Conservation (phyloP, 108 stramenopile genomes). For the Epithemia pelagica region DNA sequence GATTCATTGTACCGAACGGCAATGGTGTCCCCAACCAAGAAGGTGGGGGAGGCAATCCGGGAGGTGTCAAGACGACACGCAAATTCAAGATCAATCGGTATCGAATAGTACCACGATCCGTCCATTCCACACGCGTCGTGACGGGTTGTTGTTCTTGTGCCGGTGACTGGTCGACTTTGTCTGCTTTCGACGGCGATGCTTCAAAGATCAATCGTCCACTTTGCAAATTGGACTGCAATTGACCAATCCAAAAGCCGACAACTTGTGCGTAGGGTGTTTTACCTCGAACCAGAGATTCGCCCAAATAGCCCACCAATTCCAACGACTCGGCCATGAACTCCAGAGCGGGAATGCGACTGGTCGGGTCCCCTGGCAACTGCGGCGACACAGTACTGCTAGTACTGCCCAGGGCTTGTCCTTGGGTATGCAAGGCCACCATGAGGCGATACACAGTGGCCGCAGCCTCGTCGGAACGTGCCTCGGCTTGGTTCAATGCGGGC, state of each 20-base stretch:
- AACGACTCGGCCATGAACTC: conserved; percentile 38
- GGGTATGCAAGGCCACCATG: conserved; percentile 40
- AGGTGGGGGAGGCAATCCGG: not conserved
- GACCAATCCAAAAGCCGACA: conserved; percentile 34
- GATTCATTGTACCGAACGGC: not conserved
- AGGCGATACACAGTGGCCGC: conserved; percentile 53
- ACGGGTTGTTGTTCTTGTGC: conserved; percentile 21
- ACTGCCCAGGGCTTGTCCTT: conserved; percentile 29
- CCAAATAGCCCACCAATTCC: conserved; percentile 58
- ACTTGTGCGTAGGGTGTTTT: conserved; percentile 33
- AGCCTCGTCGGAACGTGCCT: conserved; percentile 29
- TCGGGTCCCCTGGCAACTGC: not conserved
- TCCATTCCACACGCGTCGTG: conserved; percentile 31
- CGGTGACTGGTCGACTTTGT: too few relatives aligned
- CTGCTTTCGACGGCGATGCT: too few relatives aligned
- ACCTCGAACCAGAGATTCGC: conserved; percentile 51
- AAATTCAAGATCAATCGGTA: conserved; percentile 32
- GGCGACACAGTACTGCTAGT: conserved; percentile 4
- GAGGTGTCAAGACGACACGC: conserved; percentile 15
- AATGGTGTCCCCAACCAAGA: not conserved
- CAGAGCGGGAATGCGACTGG: conserved; percentile 17
- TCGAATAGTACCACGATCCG: conserved; percentile 29
- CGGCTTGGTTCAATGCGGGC: not conserved
- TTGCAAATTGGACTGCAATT: conserved; percentile 32
- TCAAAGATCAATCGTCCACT: conserved; percentile 26